phyloP scores from a whole-genome alignment of 441 rosid genomes.

The Erodium chrysanthum region DNA sequence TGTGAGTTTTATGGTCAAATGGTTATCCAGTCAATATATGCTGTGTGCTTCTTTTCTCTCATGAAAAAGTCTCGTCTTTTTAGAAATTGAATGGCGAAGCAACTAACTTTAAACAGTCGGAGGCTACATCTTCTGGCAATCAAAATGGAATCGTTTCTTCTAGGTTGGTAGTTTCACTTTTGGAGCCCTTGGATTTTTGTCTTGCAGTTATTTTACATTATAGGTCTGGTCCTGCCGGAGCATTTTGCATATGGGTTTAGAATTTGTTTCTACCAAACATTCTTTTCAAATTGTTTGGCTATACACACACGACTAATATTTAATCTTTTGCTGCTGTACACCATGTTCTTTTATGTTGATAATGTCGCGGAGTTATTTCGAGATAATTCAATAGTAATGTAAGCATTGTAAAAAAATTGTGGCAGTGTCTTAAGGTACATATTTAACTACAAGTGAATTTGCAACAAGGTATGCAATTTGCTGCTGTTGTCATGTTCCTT shows the following conservation, averaged over 20 bases:
- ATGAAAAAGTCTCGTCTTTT: conserved; percentile 22
- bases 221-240: neutral
- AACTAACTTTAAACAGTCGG: conserved; percentile 24
- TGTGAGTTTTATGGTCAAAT: conserved; percentile 39
- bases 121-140: conserved; percentile 30
- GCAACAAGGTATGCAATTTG: neutral
- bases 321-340: too few relatives aligned
- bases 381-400: too few relatives aligned
- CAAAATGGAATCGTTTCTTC: conserved; percentile 30
- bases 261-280: neutral
- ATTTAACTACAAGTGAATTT: too few relatives aligned
- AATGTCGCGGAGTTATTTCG: too few relatives aligned
- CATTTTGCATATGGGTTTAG: neutral
- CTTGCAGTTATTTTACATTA: neutral
- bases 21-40: conserved; percentile 12
- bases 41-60: conserved; percentile 19
- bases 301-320: neutral
- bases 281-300: neutral
- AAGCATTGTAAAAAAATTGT: too few relatives aligned
- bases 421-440: too few relatives aligned
- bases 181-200: neutral
- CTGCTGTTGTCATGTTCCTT: neutral
- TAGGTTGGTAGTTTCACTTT: conserved; percentile 32
- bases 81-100: conserved; percentile 76
- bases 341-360: too few relatives aligned